These are phyloP conservation scores for Cornus controversa DNA, from an alignment of 148 eudicot species.

Conservation along the genomic window DNA sequence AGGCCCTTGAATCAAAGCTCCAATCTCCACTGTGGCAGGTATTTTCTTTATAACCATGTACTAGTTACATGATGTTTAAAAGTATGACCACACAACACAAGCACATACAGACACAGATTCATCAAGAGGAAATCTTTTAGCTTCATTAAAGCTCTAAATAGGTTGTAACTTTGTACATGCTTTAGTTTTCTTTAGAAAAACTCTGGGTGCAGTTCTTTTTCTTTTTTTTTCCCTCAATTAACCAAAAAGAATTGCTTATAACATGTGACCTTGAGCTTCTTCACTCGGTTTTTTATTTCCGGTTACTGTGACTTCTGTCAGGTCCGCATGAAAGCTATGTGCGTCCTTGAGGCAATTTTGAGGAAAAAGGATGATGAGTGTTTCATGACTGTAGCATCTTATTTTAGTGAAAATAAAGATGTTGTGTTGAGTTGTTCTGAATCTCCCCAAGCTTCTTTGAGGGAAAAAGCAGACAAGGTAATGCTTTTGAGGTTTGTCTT, in stretches of 20 bases:
- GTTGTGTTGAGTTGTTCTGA: slow-evolving; percentile 69
- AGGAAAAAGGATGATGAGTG: slow-evolving; percentile 72
- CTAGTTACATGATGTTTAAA: slow-evolving; percentile 7
- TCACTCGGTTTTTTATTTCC: background rate
- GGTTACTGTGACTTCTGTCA: slow-evolving; percentile 30
- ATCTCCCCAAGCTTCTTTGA: slow-evolving; percentile 92
- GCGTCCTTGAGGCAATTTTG: slow-evolving; percentile 92
- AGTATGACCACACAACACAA: background rate
- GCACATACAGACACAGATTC: background rate
- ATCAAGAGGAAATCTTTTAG: background rate
- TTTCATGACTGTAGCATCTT: slow-evolving; percentile 54
- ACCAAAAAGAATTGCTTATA: background rate
- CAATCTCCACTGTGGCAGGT: slow-evolving; percentile 93
- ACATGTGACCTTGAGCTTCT: background rate
- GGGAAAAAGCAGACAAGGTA: slow-evolving; percentile 88
- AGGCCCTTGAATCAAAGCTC: slow-evolving; percentile 78
- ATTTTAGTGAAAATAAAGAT: slow-evolving; percentile 66
- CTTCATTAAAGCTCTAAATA: background rate
- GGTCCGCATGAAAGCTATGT: slow-evolving; percentile 90
- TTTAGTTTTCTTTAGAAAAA: background rate
- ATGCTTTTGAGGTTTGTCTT: background rate
- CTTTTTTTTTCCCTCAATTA: background rate
- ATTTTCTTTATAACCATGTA: slow-evolving; percentile 20
- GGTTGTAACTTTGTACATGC: background rate
- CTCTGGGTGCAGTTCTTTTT: background rate